Conservation (phyloP, 2,329 filamentous ascomycete species). For the Xylaria sp. region DNA sequence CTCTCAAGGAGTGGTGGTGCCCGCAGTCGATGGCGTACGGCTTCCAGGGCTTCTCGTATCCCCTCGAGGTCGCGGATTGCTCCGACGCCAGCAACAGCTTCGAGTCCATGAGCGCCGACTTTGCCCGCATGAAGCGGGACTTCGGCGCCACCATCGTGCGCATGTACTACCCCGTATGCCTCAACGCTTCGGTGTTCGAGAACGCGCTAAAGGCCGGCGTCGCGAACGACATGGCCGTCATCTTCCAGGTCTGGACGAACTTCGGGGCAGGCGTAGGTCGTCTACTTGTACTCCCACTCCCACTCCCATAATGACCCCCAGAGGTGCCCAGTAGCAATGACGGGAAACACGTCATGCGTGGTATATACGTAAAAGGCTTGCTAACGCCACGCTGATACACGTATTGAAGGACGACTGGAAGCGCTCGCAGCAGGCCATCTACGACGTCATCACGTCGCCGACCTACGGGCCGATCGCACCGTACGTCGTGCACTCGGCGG, state of each 20-base stretch:
- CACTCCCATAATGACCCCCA: no score
- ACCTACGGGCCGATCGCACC: constrained; percentile 7
- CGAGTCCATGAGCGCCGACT: constrained; percentile 9
- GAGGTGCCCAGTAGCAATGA: no score
- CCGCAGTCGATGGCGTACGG: constrained; percentile 7
- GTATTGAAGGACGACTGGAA: constrained; percentile 9
- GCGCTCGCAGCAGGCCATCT: constrained; percentile 9
- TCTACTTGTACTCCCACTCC: no score
- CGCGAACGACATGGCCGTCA: constrained; percentile 10
- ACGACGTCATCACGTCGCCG: constrained; percentile 7
- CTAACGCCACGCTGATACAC: no score
- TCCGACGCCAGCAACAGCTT: constrained; percentile 7
- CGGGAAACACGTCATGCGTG: no score
- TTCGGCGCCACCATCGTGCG: constrained; percentile 13
- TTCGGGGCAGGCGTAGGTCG: constrained; percentile 5
- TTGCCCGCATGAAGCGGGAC: constrained; percentile 9
- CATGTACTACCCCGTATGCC: constrained; percentile 9
- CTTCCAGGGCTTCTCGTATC: constrained; percentile 11
- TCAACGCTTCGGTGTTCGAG: constrained; percentile 7
- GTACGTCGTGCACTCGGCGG: constrained; percentile 10
- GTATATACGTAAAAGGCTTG: no score
- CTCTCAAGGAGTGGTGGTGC: constrained; percentile 8
- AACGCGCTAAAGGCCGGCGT: constrained; percentile 9
- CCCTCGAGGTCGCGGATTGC: constrained; percentile 3
- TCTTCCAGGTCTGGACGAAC: constrained; percentile 13